A percentile compares a stretch with the other conserved stretches of the same genome.
phyloP scores from a whole-genome alignment of 371 early-diverging fungal species.

The Zychaea mexicana region DNA sequence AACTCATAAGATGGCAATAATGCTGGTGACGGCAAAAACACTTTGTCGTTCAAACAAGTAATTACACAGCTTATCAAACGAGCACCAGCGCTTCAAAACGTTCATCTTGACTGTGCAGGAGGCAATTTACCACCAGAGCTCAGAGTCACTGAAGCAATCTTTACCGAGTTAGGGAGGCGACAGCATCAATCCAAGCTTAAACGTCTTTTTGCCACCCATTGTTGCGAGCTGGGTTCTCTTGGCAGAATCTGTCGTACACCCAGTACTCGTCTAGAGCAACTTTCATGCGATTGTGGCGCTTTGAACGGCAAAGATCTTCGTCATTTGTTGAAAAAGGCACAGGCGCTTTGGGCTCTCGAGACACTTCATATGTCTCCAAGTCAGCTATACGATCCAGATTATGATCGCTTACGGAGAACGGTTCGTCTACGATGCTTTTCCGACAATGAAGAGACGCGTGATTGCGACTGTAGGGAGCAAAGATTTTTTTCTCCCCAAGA shows the following conservation, averaged over 20 bases:
- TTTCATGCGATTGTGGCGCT: background rate
- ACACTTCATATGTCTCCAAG: background rate
- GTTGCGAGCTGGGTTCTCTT: background rate
- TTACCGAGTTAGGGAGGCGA: background rate
- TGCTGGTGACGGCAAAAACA: background rate
- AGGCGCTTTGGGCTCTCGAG: background rate
- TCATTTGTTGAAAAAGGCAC: background rate
- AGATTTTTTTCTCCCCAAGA: too few relatives aligned
- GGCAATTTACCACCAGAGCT: background rate
- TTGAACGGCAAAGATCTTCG: background rate
- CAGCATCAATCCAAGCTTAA: background rate
- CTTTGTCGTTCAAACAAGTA: background rate
- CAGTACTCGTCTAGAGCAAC: background rate
- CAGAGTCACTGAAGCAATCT: background rate
- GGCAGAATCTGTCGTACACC: background rate
- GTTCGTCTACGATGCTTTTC: background rate
- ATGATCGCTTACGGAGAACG: background rate
- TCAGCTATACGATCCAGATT: background rate
- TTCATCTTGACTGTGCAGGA: background rate
- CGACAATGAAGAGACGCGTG: too few relatives aligned
- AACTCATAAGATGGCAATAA: too few relatives aligned
- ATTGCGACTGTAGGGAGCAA: too few relatives aligned
- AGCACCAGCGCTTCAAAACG: background rate
- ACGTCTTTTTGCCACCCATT: background rate
- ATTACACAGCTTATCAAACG: background rate